These are phyloP conservation scores for Gossypium trilobum DNA, from an alignment of 441 rosid genomes.

Conservation along the genomic window DNA sequence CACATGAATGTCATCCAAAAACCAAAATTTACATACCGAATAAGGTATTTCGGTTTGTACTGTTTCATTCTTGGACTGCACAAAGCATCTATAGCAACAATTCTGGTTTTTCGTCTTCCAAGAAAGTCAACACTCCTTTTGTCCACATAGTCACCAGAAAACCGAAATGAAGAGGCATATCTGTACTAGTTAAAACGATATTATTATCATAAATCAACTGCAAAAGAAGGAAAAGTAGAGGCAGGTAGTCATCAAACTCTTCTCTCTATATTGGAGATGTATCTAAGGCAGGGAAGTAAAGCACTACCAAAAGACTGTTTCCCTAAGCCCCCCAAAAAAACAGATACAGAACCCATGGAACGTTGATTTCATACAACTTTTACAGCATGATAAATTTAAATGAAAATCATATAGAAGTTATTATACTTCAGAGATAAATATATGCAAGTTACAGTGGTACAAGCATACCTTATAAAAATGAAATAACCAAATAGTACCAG, in stretches of 20 bases:
- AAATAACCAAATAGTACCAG: not conserved
- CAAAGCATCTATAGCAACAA: constrained; percentile 80
- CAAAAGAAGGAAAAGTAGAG: constrained; percentile 4
- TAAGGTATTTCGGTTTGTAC: constrained; percentile 38
- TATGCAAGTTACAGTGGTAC: not conserved
- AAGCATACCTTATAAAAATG: not conserved
- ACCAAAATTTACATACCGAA: constrained; percentile 44
- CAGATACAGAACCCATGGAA: not conserved
- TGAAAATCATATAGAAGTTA: not conserved
- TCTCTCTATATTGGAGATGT: not conserved
- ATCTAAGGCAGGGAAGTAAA: not conserved
- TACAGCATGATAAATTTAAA: not conserved
- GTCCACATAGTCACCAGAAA: constrained; percentile 68
- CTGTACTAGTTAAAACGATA: constrained; percentile 30
- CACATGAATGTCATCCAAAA: not conserved
- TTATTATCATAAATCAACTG: constrained; percentile 19
- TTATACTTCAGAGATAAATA: not conserved
- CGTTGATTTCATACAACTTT: not conserved
- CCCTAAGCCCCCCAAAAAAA: not conserved
- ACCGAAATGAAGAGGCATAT: constrained; percentile 86
- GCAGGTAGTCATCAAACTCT: constrained; percentile 11
- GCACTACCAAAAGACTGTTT: not conserved
- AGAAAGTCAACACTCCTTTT: constrained; percentile 40
- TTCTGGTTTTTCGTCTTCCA: constrained; percentile 56
- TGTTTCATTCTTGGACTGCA: constrained; percentile 55